These are phyloP conservation scores for Aspergillus candidus DNA, from an alignment of 2,329 filamentous ascomycete genomes.

Conservation along the genomic window DNA sequence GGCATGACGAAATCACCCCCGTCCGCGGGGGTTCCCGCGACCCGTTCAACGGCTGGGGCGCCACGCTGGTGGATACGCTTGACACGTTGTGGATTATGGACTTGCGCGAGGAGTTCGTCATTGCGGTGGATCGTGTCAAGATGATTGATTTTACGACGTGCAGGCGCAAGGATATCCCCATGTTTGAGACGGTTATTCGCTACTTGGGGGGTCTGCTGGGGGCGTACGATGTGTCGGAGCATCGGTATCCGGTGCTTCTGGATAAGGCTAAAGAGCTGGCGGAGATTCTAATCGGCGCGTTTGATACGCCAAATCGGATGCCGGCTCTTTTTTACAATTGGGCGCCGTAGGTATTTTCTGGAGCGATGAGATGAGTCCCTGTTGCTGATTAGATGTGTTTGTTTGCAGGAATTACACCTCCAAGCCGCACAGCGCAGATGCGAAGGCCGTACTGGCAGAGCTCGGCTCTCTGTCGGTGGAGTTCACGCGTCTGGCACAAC, in stretches of 20 bases:
- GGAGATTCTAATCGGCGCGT: slow-evolving; percentile 73
- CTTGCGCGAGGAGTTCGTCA: slow-evolving; percentile 69
- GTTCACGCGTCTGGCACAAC: slow-evolving; percentile 80
- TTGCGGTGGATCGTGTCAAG: slow-evolving; percentile 63
- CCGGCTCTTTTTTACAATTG: slow-evolving; percentile 75
- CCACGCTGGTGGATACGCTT: slow-evolving; percentile 73
- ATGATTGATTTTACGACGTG: slow-evolving; percentile 79
- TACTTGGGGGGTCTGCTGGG: slow-evolving; percentile 81
- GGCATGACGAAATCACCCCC: slow-evolving; percentile 79
- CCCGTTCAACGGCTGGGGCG: slow-evolving; percentile 88
- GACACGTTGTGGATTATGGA: slow-evolving; percentile 88
- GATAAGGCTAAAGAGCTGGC: slow-evolving; percentile 74
- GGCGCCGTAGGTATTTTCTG: slow-evolving; percentile 50
- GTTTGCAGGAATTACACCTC: slow-evolving; percentile 46
- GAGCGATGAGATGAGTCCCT: background rate
- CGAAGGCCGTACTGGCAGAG: slow-evolving; percentile 57
- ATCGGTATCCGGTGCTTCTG: slow-evolving; percentile 61
- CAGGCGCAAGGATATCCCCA: slow-evolving; percentile 63
- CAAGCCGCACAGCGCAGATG: slow-evolving; percentile 57
- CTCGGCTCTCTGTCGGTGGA: slow-evolving; percentile 77
- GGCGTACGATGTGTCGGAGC: slow-evolving; percentile 79
- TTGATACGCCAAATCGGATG: slow-evolving; percentile 93
- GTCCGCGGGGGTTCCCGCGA: slow-evolving; percentile 62
- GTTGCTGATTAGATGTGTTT: slow-evolving; percentile 1
- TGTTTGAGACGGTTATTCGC: slow-evolving; percentile 88